Base-by-base conservation (phyloP, 306 rosid species). In the Leucaena leucocephala region DNA sequence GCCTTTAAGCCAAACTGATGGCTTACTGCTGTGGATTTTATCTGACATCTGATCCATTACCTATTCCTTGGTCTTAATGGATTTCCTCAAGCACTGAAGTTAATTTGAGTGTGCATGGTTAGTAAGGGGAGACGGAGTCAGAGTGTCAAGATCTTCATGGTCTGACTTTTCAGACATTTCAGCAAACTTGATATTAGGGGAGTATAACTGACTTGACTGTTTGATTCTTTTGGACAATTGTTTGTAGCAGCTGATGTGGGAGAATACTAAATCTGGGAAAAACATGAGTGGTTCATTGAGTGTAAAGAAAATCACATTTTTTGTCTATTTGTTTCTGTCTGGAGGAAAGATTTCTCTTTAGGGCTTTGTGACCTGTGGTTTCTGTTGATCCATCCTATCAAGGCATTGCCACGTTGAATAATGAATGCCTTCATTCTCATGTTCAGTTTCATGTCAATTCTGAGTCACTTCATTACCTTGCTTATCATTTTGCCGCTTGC, bases 251-350 rank as follows among this genome's bases (percentile, higher is more conserved):
- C 7, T 72, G 3, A 33, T 15, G 36, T 68, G 58, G 4, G 34
- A 19, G 50, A 40, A 58, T 54, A 70, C 21, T 72, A 33, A 14
- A 15, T 65, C 21, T 4, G 65, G 54, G 42, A 17, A 69, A 5
- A 3, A 69, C 74, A 13, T 69, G 33, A 65, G 69, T 4, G 33
- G 63, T 19, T 44, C 52, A 27, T 3, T 13, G 16, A 39, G 64
- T 21, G 38, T 27, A 11, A 77, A 50, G 46, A n/a, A 22, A 44
- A 75, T 15, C 14, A 59, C 7, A 6, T 22, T 40, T 14, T 19
- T 43, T 21, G 61, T 43, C 70, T 66, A 16, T 49, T 66, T 76
- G 3, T 21, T n/a, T 55, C 36, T 76, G 66, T 71, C 15, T 80
- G 65, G 27, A 50, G 40, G 49, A 71, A 68, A 58, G 11, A 14